phyloP scores from a whole-genome alignment of 352 stramenopile species.

The Globisporangium iwayamae region DNA sequence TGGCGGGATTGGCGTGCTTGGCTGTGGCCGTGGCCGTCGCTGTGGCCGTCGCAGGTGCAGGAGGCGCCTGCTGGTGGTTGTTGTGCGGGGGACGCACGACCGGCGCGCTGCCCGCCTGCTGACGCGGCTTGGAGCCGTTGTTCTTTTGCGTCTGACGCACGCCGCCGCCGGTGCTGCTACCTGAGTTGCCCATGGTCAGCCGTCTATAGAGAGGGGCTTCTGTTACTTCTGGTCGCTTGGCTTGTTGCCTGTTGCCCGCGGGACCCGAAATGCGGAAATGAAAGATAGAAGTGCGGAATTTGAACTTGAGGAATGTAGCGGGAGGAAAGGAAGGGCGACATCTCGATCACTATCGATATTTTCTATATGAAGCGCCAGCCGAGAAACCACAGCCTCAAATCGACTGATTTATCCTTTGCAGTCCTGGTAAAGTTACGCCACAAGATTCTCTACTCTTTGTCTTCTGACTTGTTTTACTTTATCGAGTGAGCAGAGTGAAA shows the following conservation, averaged over 20 bases:
- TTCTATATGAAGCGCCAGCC: not conserved
- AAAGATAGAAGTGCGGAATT: constrained; percentile 1
- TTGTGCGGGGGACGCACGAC: constrained; percentile 14
- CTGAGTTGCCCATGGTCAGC: constrained; percentile 63
- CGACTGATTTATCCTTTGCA: constrained; percentile 6
- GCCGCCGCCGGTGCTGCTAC: constrained; percentile 38
- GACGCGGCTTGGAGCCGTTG: constrained; percentile 28
- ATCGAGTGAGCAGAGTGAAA: not conserved
- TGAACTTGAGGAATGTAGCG: constrained; percentile 1
- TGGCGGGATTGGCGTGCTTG: constrained; percentile 33
- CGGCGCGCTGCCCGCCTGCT: constrained; percentile 22
- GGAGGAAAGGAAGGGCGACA: not conserved
- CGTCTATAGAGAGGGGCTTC: not conserved
- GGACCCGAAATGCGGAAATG: constrained; percentile 8
- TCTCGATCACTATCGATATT: not conserved
- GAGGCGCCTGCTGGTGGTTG: constrained; percentile 19
- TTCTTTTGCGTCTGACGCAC: constrained; percentile 18
- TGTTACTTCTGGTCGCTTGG: not conserved
- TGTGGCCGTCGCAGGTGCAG: constrained; percentile 16
- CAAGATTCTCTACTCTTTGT: not conserved
- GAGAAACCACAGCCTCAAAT: not conserved
- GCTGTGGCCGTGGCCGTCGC: constrained; percentile 19
- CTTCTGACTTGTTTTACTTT: constrained; percentile 2
- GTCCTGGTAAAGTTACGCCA: not conserved
- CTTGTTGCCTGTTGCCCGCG: not conserved